A percentile compares a stretch with the other conserved stretches of the same genome.
Evolutionary conservation across 768 basidiomycete genomes (phyloP).

Genomic region (Boletus rubropictus): DNA sequence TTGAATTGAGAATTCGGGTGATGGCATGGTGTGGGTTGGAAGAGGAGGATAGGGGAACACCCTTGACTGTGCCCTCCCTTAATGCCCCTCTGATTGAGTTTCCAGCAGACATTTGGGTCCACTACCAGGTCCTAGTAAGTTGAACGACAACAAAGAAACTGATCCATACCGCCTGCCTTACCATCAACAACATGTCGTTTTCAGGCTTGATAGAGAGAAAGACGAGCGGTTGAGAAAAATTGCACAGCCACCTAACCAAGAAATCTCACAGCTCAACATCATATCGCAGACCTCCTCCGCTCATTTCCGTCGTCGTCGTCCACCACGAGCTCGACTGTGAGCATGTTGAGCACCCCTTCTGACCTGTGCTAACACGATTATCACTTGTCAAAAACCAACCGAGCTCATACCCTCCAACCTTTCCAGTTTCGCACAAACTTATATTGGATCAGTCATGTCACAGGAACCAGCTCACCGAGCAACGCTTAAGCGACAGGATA

Average conservation of each 20-base stretch:
- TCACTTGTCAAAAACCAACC: not conserved
- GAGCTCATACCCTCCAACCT: not conserved
- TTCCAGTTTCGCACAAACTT: slow-evolving; percentile 3
- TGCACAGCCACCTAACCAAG: slow-evolving; percentile 15
- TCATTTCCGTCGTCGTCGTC: slow-evolving; percentile 6
- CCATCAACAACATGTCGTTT: too few species aligned
- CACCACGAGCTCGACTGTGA: slow-evolving; percentile 13
- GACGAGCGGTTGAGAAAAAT: too few species aligned
- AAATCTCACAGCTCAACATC: not conserved
- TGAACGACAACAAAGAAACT: too few species aligned
- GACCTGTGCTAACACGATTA: not conserved
- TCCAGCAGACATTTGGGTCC: too few species aligned
- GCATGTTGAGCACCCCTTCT: slow-evolving; percentile 14
- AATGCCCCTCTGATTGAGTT: too few species aligned
- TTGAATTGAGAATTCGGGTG: slow-evolving; percentile 47
- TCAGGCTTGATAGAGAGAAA: too few species aligned
- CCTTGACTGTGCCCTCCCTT: too few species aligned
- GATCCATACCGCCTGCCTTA: too few species aligned
- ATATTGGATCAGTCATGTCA: slow-evolving; percentile 19
- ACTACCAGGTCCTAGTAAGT: too few species aligned
- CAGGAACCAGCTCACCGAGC: slow-evolving; percentile 23
- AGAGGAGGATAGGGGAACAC: not conserved
- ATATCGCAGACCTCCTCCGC: not conserved
- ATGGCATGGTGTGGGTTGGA: slow-evolving; percentile 1
- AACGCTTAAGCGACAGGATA: slow-evolving; percentile 45